Conservation (phyloP, 371 early-diverging fungal species). For the Mucor irregularis region DNA sequence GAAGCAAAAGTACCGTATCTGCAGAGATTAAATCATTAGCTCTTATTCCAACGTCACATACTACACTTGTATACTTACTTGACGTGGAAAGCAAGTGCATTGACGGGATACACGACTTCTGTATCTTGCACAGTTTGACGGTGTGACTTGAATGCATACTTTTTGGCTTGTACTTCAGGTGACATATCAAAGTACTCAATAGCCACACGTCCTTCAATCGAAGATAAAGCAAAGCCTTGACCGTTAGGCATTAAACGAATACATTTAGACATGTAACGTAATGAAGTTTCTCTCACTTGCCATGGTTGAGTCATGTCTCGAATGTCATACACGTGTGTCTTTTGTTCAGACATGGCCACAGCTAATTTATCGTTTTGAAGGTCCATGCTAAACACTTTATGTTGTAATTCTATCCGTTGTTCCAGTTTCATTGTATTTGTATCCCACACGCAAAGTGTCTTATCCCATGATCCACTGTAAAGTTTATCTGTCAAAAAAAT, state of each 20-base stretch:
- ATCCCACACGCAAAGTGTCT: conserved; percentile 82
- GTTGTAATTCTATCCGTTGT: conserved; percentile 48
- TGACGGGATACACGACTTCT: conserved; percentile 93
- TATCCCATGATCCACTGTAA: conserved; percentile 92
- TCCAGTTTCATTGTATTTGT: conserved; percentile 58
- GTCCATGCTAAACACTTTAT: conserved; percentile 81
- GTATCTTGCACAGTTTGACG: conserved; percentile 73
- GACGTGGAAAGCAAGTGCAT: conserved; percentile 91
- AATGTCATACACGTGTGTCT: conserved; percentile 81
- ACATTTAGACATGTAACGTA: conserved; percentile 83
- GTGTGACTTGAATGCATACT: conserved; percentile 97
- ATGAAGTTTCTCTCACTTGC: conserved; percentile 73
- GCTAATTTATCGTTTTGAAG: conserved; percentile 68
- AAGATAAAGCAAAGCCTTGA: conserved; percentile 81
- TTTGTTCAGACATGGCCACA: conserved; percentile 80
- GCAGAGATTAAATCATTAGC: neutral
- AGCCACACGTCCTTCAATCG: conserved; percentile 94
- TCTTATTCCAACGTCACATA: neutral
- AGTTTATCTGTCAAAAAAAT: conserved; percentile 49
- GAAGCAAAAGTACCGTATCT: conserved; percentile 92
- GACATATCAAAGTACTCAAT: conserved; percentile 89
- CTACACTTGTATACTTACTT: conserved; percentile 51
- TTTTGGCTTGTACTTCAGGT: conserved; percentile 64
- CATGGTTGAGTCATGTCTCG: conserved; percentile 75
- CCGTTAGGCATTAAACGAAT: conserved; percentile 84